These are phyloP conservation scores for Inga laurina DNA, from an alignment of 306 rosid genomes.

Conservation along the genomic window DNA sequence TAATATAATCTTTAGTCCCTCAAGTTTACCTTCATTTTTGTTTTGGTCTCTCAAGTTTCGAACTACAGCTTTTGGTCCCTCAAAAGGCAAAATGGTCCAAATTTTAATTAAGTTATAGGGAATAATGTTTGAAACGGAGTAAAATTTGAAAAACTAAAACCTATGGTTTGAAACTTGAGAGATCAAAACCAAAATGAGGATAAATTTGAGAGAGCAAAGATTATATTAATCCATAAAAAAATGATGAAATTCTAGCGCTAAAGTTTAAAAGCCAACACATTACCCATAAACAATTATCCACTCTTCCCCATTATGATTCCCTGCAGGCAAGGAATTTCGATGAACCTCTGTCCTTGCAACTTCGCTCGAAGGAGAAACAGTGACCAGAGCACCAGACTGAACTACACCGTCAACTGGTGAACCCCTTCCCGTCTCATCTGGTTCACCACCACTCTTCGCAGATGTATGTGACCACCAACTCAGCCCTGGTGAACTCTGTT, in stretches of 20 bases:
- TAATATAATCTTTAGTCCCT: no score
- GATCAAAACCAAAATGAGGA: no score
- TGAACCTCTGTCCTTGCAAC: constrained; percentile 90
- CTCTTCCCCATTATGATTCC: constrained; percentile 83
- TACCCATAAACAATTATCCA: constrained; percentile 99
- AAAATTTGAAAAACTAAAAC: no score
- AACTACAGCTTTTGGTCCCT: no score
- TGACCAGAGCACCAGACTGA: constrained; percentile 86
- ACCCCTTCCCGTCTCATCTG: constrained; percentile 79
- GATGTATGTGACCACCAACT: constrained; percentile 86
- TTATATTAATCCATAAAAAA: not conserved
- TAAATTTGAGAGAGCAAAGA: no score
- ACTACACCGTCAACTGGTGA: constrained; percentile 97
- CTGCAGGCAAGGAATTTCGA: constrained; percentile 69
- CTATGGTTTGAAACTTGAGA: no score
- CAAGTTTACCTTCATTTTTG: no score
- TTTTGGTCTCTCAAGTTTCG: no score
- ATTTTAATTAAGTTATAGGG: no score
- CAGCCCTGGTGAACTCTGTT: constrained; percentile 60
- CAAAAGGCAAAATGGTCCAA: no score
- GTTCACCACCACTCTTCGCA: constrained; percentile 71
- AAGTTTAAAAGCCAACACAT: constrained; percentile 30
- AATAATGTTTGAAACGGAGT: no score
- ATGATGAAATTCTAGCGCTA: constrained; percentile 5
- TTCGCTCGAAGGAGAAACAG: constrained; percentile 86